phyloP scores from a whole-genome alignment of 768 basidiomycete species.

The Agaricus bisporus region DNA sequence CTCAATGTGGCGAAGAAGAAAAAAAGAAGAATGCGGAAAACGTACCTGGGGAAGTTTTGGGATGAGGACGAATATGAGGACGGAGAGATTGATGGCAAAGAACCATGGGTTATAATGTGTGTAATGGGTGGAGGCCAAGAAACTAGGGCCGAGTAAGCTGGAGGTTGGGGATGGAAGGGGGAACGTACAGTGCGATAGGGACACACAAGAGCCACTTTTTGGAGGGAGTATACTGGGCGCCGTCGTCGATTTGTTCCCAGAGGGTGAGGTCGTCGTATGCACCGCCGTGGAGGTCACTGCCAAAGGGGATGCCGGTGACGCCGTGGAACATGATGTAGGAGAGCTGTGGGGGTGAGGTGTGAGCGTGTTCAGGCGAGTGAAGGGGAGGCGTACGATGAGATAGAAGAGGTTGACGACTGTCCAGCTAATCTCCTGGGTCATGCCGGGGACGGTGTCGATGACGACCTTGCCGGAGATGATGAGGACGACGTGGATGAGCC shows the following conservation, averaged over 20 bases:
- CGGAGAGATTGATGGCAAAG: slow-evolving; percentile 85
- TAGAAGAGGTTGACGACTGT: slow-evolving; percentile 89
- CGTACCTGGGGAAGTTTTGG: slow-evolving; percentile 94
- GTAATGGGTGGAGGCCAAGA: slow-evolving; percentile 96
- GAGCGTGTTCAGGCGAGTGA: not conserved
- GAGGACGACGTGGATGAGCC: slow-evolving; percentile 95
- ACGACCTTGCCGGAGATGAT: slow-evolving; percentile 87
- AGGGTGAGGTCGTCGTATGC: slow-evolving; percentile 97
- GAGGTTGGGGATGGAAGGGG: not conserved
- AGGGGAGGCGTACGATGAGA: slow-evolving; percentile 60
- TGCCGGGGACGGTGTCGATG: slow-evolving; percentile 90
- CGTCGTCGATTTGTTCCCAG: slow-evolving; percentile 99
- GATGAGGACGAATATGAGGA: slow-evolving; percentile 74
- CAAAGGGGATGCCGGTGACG: slow-evolving; percentile 95
- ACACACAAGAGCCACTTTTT: slow-evolving; percentile 95
- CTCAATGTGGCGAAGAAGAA: not conserved
- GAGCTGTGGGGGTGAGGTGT: slow-evolving; percentile 40
- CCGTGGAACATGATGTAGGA: slow-evolving; percentile 99
- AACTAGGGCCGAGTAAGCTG: slow-evolving; percentile 39
- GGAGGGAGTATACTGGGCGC: slow-evolving; percentile 96
- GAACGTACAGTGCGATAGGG: slow-evolving; percentile 78
- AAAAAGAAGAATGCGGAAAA: slow-evolving; percentile 5
- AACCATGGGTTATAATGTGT: slow-evolving; percentile 94
- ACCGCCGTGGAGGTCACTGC: slow-evolving; percentile 79
- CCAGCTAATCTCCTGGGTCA: slow-evolving; percentile 94